Base-by-base conservation (phyloP, 2,329 filamentous ascomycete genomes). In the Epicoccum sorghinum region DNA sequence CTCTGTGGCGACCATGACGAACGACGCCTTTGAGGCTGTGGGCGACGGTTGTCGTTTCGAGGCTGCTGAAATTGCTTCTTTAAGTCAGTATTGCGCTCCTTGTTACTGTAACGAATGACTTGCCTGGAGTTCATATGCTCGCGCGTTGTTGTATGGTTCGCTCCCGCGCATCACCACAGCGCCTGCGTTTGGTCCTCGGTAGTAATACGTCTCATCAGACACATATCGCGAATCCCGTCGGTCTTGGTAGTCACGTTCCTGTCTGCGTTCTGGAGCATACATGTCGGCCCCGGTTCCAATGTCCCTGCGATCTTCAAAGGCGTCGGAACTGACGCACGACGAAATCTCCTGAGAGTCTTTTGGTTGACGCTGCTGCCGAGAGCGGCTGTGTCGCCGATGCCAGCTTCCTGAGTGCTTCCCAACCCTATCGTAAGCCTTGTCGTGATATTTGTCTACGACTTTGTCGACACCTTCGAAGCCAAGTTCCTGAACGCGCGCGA, bases 391-490 rank as follows among this genome's bases (percentile, higher is more conserved):
- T 55, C 49, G 50, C 57, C 39, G 57, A 49, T 48, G 49, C 49
- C 32, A 46, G 9, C 36, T 39, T 8, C 40, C 47, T 33, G 44
- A 52, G 48, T 52, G 56, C 49, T 55, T 65, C 47, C 41, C 55
- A 39, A 66, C 47, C 41, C 32, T 60, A 9, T 64, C 65, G 47
- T 62, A 65, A 6, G 66, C 57, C 18, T 54, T 60, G 35, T 74
- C 70, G 55, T 68, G 68, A 40, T 71, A 70, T 30, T 67, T 70
- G 33, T 68, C 52, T 18, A 67, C 59, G 27, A 67, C 55, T 14
- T 55, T 62, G 45, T 74, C 66, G 4, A 74, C 54, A n/a, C 69
- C 69, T 54, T 70, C 67, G 36, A 73, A 67, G 2, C 72, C 72
- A 7, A 75, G 68, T 58, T 75, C 72, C 72, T 75, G 47, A 49